Evolutionary conservation across 768 basidiomycete genomes (phyloP), one percentile per base, ranked within the genome.

Genomic region (Amanita jacksonii): DNA sequence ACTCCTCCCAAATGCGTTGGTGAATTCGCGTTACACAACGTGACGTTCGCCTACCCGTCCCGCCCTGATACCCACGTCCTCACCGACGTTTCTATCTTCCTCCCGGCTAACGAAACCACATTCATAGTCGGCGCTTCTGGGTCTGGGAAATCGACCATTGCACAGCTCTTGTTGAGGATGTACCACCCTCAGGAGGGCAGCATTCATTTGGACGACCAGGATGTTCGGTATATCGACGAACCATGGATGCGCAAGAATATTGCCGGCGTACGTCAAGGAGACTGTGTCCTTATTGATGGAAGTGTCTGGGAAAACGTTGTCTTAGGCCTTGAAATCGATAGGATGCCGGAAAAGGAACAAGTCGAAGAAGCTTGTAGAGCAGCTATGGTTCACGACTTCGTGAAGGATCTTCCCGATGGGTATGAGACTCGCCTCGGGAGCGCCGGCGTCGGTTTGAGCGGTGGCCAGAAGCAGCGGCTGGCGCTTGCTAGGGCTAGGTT

Each of bases 41-140:
- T 97, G 45, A 64, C 72, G 1, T 99, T 98, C 61, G 63, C 81
- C 2, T 99, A 99, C 66, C 89, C 92, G 1, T 70, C 82, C 4
- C 78, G 83, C 15, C 73, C 85, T 2, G 74, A 81, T 41, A 72
- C 76, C 8, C 73, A 73, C 1, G 74, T 92, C 13, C 72, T 98
- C 41, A 57, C 68, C 18, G 67, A 77, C 44, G 58, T 90, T 38
- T 79, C 77, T 9, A 73, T 96, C 58, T 71, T 69, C 49, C 67
- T 97, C 52, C 65, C 67, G 1, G 77, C 86, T 2, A 77, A 81
- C 51, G 87, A 94, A 56, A 84, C 77, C 20, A 89, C 96, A 2
- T 93, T 90, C 43, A 76, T 98, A 52, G 90, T 97, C 15, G 94
- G 94, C 8, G 63, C 84, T 0, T 94, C 90, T 4, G 93, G 94